Percentiles rank a stretch among this genome's conserved stretches.
Conservation (phyloP, 345 rosid species). For the Combretum micranthum region DNA sequence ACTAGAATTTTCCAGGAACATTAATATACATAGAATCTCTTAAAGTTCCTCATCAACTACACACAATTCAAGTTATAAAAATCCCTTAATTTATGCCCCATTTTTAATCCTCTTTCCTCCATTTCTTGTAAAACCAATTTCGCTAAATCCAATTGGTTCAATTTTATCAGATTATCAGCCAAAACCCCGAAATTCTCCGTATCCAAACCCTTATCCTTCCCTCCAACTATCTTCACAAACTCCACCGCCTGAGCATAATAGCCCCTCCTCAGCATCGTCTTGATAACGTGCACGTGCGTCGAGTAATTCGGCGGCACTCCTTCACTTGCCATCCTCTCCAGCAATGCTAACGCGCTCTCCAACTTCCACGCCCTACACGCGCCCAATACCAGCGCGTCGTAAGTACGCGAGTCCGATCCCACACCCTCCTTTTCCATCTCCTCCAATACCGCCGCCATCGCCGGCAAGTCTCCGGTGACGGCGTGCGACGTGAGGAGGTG, state of each 20-base stretch:
- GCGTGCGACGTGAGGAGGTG: conserved; percentile 42
- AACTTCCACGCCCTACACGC: conserved; percentile 51
- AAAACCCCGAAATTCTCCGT: conserved; percentile 43
- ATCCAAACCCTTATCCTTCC: conserved; percentile 43
- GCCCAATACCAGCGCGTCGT: conserved; percentile 68
- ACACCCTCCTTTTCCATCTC: conserved; percentile 44
- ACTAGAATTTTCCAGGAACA: too few species aligned
- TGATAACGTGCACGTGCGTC: conserved; percentile 47
- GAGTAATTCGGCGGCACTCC: conserved; percentile 37
- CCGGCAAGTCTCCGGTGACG: conserved; percentile 28
- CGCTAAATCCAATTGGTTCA: conserved; percentile 33
- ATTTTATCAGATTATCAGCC: conserved; percentile 37
- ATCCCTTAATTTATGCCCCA: conserved; percentile 29
- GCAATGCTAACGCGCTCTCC: conserved; percentile 45
- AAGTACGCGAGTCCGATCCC: conserved; percentile 41
- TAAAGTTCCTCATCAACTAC: too few species aligned
- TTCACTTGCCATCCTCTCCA: conserved; percentile 62
- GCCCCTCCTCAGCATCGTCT: conserved; percentile 29
- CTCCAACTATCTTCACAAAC: conserved; percentile 43
- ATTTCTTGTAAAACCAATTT: conserved; percentile 45
- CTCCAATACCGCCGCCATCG: conserved; percentile 33
- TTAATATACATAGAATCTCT: too few species aligned
- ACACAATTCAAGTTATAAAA: conserved; percentile 9
- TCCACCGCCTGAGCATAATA: conserved; percentile 36
- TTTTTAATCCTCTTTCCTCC: conserved; percentile 29